Evolutionary conservation across 192 early-diverging fungal genomes (phyloP).

Genomic region (Haplosporangium gracile): DNA sequence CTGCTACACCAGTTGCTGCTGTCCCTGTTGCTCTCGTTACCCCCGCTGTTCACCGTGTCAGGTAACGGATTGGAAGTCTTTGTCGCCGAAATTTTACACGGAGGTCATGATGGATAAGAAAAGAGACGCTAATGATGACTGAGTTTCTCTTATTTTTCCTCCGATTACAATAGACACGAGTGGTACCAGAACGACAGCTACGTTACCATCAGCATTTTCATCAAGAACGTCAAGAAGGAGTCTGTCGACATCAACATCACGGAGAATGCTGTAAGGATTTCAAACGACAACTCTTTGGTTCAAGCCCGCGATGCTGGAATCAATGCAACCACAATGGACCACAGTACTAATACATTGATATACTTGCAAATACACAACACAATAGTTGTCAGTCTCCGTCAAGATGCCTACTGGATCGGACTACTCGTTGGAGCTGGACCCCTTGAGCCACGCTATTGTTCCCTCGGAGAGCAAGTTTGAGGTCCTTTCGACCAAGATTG

Average conservation of each 20-base stretch:
- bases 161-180: constrained; percentile 78
- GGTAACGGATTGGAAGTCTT: constrained; percentile 6
- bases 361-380: background rate
- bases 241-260: constrained; percentile 75
- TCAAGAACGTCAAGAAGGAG: constrained; percentile 85
- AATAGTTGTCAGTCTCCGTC: constrained; percentile 81
- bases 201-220: constrained; percentile 89
- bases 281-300: background rate
- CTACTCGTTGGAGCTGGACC: constrained; percentile 91
- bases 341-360: background rate
- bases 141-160: constrained; percentile 13
- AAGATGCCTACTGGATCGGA: constrained; percentile 87
- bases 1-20: background rate
- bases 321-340: background rate
- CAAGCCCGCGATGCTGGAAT: background rate
- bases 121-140: background rate
- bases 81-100: background rate
- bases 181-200: constrained; percentile 96
- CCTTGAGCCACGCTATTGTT: constrained; percentile 80
- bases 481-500: constrained; percentile 93
- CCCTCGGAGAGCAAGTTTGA: constrained; percentile 77
- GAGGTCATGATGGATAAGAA: background rate
- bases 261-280: constrained; percentile 61
- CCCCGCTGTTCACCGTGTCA: constrained; percentile 29
- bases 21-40: background rate